Percentiles rank a stretch among this genome's conserved stretches.
phyloP scores from a whole-genome alignment of 129 eudicot species.

The Oenanthe sinensis region DNA sequence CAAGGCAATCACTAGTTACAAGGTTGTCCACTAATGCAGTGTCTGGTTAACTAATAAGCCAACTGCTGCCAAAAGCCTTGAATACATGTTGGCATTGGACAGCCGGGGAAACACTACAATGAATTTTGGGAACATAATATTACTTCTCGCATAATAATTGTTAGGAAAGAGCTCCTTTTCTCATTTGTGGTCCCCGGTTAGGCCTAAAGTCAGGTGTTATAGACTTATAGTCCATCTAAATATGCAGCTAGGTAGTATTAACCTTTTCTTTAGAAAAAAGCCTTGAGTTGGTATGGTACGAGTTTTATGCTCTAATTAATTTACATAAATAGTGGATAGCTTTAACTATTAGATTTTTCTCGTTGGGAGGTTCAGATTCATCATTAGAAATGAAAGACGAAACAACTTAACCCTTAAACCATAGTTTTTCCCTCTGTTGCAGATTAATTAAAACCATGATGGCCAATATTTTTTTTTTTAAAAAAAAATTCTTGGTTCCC shows the following conservation, averaged over 20 bases:
- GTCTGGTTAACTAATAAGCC: not conserved
- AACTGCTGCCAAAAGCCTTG: not conserved
- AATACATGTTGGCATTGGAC: not conserved
- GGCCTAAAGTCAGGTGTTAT: not conserved
- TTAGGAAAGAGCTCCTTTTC: not conserved
- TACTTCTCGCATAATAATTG: not conserved
- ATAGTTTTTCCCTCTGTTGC: too few species aligned
- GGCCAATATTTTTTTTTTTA: too few species aligned
- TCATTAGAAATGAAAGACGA: too few species aligned
- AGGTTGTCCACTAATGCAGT: not conserved
- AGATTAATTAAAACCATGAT: too few species aligned
- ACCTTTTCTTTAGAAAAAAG: not conserved
- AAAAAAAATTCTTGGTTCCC: not conserved
- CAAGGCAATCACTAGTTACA: not conserved
- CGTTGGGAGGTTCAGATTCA: not conserved
- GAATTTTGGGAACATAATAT: not conserved
- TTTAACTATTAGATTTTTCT: not conserved
- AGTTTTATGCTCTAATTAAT: not conserved
- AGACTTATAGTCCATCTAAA: not conserved
- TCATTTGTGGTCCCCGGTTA: not conserved
- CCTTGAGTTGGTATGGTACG: not conserved
- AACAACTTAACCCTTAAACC: too few species aligned
- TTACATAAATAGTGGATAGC: not conserved
- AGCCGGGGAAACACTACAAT: not conserved
- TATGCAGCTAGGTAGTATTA: not conserved